Evolutionary conservation across 2,329 filamentous ascomycete genomes (phyloP), one percentile per base, ranked within the genome.

Genomic region (Talaromyces pinophilus): DNA sequence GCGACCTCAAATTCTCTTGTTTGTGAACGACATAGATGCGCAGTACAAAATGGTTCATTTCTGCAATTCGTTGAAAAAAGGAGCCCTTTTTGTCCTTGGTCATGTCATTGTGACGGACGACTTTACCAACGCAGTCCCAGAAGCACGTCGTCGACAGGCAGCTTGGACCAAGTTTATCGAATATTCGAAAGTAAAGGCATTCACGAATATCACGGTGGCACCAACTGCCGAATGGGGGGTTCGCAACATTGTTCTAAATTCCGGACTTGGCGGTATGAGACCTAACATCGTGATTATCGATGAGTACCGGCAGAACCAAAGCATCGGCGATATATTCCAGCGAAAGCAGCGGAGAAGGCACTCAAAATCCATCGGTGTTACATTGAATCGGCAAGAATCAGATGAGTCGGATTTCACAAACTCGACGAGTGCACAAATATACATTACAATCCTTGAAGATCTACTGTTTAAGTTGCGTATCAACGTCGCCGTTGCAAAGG

Each of bases 61-160:
- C 71, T 96, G 92, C 79, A 96, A 96, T 76, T 93, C 92, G 0
- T 81, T 96, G 75, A 96, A 96, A 76, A 96, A 96, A 73, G 93
- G 92, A 0, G 89, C 88, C 0, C 78, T 96, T 1, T 96, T 95
- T 75, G 91, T 96, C 10, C 83, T 96, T 1, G 92, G 92, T 0
- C 92, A 96, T 77, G 91, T 96, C 52, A 93, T 96, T 67, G 92
- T 96, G 2, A 92, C 91, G 0, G 86, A 92, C 67, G 90, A 96
- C 74, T 96, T 96, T 72, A 86, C 87, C 22, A 84, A 85, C 2
- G 90, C 92, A 3, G 90, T 96, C 8, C 87, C 91, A 5, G 92
- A 96, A 77, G 92, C 91, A 3, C 90, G 91, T 68, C 83, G 90
- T 22, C 92, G 96, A 74, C 92, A 96, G 75, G 86, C 87, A 13